Conservation (phyloP, 2,329 filamentous ascomycete genomes). For the Botryosphaeria agaves region DNA sequence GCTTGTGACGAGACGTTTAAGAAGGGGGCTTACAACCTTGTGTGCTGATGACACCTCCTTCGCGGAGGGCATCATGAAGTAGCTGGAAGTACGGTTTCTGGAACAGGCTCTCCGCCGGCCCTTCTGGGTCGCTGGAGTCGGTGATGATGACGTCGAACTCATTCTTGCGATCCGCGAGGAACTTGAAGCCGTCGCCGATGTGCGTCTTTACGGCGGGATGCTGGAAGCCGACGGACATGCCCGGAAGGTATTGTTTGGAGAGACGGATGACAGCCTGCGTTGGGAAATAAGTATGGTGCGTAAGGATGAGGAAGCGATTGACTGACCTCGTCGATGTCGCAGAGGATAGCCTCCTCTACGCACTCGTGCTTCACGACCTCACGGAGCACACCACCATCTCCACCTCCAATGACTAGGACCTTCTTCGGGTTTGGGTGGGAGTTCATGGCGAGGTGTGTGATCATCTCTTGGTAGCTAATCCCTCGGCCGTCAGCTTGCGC, state of each 20-base stretch:
- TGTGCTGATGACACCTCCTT: conserved; percentile 96
- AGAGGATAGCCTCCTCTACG: conserved; percentile 89
- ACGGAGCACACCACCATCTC: conserved; percentile 91
- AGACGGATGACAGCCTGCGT: conserved; percentile 78
- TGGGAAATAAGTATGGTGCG: conserved; percentile 2
- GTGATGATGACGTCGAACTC: conserved; percentile 99
- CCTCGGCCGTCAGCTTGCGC: background rate
- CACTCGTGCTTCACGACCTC: conserved; percentile 98
- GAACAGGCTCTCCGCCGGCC: conserved; percentile 90
- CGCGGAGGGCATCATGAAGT: conserved; percentile 71
- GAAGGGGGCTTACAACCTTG: conserved; percentile 95
- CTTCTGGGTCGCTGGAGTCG: conserved; percentile 93
- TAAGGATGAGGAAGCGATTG: conserved; percentile 2
- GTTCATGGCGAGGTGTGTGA: conserved; percentile 96
- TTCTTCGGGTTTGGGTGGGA: conserved; percentile 97
- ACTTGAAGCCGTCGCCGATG: conserved; percentile 97
- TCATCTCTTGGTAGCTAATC: conserved; percentile 90
- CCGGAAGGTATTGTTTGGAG: conserved; percentile 93
- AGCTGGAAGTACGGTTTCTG: conserved; percentile 98
- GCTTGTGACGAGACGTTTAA: conserved; percentile 9
- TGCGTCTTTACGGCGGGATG: conserved; percentile 89
- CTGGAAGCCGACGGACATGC: conserved; percentile 83
- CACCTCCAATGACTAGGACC: conserved; percentile 94
- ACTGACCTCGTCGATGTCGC: conserved; percentile 85
- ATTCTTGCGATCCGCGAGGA: conserved; percentile 91